Base-by-base conservation (phyloP, 1,284 basidiomycete species). In the Neolentinus lepideus region DNA sequence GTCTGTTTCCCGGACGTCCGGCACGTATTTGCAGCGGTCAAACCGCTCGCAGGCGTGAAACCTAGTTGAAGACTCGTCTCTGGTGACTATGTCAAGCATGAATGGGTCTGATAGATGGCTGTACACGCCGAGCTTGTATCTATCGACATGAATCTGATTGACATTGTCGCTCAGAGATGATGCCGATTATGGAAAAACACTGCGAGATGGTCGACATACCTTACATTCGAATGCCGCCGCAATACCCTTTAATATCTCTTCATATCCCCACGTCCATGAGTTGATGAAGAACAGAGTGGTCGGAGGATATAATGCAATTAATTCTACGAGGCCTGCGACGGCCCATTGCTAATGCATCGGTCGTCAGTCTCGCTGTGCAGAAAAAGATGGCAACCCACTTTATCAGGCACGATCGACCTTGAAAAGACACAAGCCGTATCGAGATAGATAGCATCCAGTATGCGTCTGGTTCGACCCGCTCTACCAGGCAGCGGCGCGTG, bases 21-120 rank as follows among this genome's bases (percentile, higher is more conserved):
- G 67, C 6, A 64, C 66, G 1, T 73, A 75, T 2, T 78, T 69
- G 64, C 94, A 97, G 14, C 88, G 81, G 64, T 85, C 75, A 54
- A 84, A 85, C 0, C 90, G 80, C 64, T 97, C 94, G 63, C 94
- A 98, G 0, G 94, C 93, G 64, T 98, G 94, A 64, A 97, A 96
- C 0, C 93, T 82, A 0, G 90, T 89, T 1, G 71, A 68, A 0
- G 67, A 63, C 4, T 75, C 67, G 29, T 93, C 83, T 2, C 67
- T 68, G 0, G 91, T 94, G 16, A 85, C 76, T 56, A 93, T 80
- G 0, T 71, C 65, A 4, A 75, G 72, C 14, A 95, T 74, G 60
- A 84, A 83, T 0, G 85, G 84, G 59, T 94, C 85, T 1, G 73
- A 73, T 1, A 83, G 64, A 38, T 76, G 75, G 1, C 74, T 71